Evolutionary conservation across 2,329 filamentous ascomycete species (phyloP).

Genomic region (Aureobasidium sp.): DNA sequence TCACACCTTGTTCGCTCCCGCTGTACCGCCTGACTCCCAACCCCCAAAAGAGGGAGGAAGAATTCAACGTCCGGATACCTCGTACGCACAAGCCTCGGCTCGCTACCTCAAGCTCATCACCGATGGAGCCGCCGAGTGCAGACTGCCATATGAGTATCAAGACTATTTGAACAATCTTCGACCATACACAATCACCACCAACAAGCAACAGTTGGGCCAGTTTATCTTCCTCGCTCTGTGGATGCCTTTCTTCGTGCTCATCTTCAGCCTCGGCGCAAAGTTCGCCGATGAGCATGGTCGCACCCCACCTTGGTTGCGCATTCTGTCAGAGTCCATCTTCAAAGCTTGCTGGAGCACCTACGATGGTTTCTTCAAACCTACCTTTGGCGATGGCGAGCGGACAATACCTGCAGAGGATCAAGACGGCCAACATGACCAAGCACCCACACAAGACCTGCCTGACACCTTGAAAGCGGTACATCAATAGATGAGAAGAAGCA

Average conservation of each 20-base stretch:
- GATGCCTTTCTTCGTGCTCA: conserved; percentile 47
- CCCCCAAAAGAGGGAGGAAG: conserved; percentile 30
- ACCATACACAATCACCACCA: conserved; percentile 61
- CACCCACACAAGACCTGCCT: not conserved
- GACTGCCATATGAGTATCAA: conserved; percentile 70
- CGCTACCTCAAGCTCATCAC: conserved; percentile 76
- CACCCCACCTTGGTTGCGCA: conserved; percentile 58
- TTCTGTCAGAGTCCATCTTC: conserved; percentile 44
- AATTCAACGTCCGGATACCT: conserved; percentile 53
- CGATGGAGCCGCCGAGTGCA: conserved; percentile 69
- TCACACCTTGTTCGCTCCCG: conserved; percentile 71
- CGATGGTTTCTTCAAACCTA: conserved; percentile 51
- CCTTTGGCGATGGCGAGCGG: conserved; percentile 83
- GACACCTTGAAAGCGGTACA: not conserved
- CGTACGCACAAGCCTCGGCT: conserved; percentile 71
- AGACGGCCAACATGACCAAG: not conserved
- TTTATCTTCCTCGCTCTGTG: conserved; percentile 53
- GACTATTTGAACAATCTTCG: conserved; percentile 60
- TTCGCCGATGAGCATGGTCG: conserved; percentile 58
- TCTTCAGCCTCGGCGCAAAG: conserved; percentile 41
- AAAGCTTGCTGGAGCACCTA: conserved; percentile 55
- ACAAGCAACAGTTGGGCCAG: conserved; percentile 57
- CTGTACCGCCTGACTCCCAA: conserved; percentile 22
- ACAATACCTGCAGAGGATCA: conserved; percentile 32
- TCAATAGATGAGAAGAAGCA: not conserved